Base-by-base conservation (phyloP, 345 rosid genomes). In the Syzygium aromaticum region DNA sequence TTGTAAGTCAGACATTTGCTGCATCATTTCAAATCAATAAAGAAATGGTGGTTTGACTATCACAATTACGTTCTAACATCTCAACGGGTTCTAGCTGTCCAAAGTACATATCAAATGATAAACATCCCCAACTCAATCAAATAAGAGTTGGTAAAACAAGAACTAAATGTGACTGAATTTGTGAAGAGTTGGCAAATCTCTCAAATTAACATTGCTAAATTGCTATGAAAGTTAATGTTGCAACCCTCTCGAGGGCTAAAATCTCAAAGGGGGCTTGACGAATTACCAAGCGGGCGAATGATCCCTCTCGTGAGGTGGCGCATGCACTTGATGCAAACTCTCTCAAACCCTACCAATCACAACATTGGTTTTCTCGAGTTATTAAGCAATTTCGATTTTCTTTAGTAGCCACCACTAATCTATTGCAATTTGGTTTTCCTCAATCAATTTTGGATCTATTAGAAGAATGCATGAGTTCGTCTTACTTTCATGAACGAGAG, bases 391-490 rank as follows among this genome's bases (percentile, higher is more conserved):
- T 61, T n/a, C 4, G 2, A n/a, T 61, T 61, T n/a, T 61, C 5
- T n/a, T 61, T 56, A 56, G 63, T 23, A 56, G 3, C 14, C 1
- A 12, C 61, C 61, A 8, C 59, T 54, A 54, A 21, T 54, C 12
- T 54, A 54, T 21, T 54, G 27, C 2, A 22, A 56, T 56, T 56
- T 9, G 25, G 5, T 56, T 56, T 56, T 22, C 23, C 2, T 56
- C n/a, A 61, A 61, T 61, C 1, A n/a, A 0, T 2, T n/a, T 61
- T 61, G 19, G n/a, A 61, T n/a, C 4, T 0, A 61, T n/a, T 0
- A 61, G 0, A 15, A 61, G n/a, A 13, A 13, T 12, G 19, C 33
- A n/a, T n/a, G 19, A 14, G 19, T 13, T n/a, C 8, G 2, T 0
- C 2, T 61, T n/a, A 61, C 73, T 61, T 61, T 33, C 52, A 0